These are phyloP conservation scores for Pseudodiploospora longispora DNA, from an alignment of 2,329 filamentous ascomycete species.

Conservation along the genomic window DNA sequence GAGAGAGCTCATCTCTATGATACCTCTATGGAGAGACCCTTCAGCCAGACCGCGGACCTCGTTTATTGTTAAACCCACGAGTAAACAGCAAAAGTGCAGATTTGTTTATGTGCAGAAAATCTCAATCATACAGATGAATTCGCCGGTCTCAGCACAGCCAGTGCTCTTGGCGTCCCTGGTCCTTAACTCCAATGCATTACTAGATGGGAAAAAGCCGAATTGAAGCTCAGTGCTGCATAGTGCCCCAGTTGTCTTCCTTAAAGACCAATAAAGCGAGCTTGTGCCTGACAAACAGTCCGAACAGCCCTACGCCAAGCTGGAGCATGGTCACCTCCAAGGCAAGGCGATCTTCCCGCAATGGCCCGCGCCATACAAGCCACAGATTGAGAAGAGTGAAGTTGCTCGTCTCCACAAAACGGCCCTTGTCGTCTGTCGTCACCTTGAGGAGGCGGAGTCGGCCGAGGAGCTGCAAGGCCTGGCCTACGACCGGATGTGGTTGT, in stretches of 20 bases:
- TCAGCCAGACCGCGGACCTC: too few species aligned
- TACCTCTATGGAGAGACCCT: too few species aligned
- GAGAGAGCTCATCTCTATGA: too few species aligned
- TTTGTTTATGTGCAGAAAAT: too few species aligned
- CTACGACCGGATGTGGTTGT: constrained; percentile 60
- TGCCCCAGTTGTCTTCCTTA: constrained; percentile 71
- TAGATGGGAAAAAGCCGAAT: too few species aligned
- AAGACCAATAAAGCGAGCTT: constrained; percentile 81
- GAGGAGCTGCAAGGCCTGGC: constrained; percentile 57
- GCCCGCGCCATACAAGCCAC: constrained; percentile 93
- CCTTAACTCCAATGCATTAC: too few species aligned
- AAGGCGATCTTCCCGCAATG: constrained; percentile 77
- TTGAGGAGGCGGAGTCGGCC: constrained; percentile 59
- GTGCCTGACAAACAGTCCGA: constrained; percentile 80
- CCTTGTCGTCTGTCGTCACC: constrained; percentile 58
- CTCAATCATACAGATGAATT: too few species aligned
- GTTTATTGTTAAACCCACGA: too few species aligned
- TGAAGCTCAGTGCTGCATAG: constrained; percentile 17
- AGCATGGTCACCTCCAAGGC: constrained; percentile 72
- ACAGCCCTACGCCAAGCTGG: constrained; percentile 67
- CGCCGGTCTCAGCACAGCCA: too few species aligned
- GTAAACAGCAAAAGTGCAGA: too few species aligned
- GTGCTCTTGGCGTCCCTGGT: too few species aligned
- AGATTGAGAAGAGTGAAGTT: constrained; percentile 94
- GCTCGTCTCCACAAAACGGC: constrained; percentile 67